Evolutionary conservation across 2,329 filamentous ascomycete species (phyloP).

Genomic region (Paracorniculantispora psalliotae): DNA sequence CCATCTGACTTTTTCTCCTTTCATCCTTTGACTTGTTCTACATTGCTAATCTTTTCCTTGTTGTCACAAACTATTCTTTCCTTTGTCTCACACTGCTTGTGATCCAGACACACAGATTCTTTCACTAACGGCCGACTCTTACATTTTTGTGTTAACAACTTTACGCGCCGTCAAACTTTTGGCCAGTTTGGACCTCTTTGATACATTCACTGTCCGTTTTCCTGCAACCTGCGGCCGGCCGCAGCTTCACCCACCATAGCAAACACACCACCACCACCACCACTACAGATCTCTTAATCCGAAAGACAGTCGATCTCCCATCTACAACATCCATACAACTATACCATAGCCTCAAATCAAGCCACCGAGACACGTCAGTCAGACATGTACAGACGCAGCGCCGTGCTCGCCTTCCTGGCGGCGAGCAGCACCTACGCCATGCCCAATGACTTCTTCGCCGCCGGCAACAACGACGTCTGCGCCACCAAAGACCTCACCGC

Average conservation of each 20-base stretch:
- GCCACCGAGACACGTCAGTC: neutral
- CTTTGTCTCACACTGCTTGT: slow-evolving; percentile 2
- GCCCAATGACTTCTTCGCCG: neutral
- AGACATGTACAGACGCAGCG: neutral
- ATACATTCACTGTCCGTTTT: neutral
- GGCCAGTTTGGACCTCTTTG: neutral
- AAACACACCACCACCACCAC: neutral
- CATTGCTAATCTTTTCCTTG: neutral
- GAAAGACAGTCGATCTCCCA: neutral
- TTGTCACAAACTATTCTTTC: neutral
- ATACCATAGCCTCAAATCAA: no score
- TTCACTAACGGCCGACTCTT: neutral
- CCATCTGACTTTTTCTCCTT: slow-evolving; percentile 3
- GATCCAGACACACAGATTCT: slow-evolving; percentile 3
- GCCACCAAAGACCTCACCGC: neutral
- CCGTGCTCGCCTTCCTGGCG: neutral
- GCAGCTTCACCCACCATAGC: neutral
- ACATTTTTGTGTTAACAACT: neutral
- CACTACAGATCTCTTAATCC: neutral
- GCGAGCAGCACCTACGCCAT: neutral
- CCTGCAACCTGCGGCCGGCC: slow-evolving; percentile 1
- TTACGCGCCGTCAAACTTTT: neutral
- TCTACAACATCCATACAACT: neutral
- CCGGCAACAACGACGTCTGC: neutral
- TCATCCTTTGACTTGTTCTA: slow-evolving; percentile 7